Evolutionary conservation across 129 eudicot species (phyloP).

Genomic region (Artemisia tridentata): DNA sequence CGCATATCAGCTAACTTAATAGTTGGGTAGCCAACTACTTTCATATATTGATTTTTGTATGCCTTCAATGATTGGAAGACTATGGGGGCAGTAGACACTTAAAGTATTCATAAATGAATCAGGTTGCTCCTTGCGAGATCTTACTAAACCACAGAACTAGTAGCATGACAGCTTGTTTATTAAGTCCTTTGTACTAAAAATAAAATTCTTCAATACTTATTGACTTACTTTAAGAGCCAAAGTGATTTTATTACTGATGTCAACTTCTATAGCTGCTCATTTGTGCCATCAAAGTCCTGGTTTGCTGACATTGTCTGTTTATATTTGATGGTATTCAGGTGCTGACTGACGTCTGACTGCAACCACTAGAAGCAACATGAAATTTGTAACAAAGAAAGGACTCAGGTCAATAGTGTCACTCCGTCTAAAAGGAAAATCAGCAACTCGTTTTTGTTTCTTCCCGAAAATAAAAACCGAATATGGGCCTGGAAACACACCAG

Average conservation of each 20-base stretch:
- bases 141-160: conserved; percentile 8
- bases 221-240: background rate
- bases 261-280: background rate
- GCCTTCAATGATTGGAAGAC: too few species aligned
- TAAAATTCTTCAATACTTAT: too few species aligned
- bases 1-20: too few species aligned
- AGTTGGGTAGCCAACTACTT: too few species aligned
- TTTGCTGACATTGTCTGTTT: conserved; percentile 20
- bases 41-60: too few species aligned
- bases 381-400: conserved; percentile 57
- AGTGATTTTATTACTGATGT: background rate
- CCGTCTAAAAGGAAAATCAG: conserved; percentile 60
- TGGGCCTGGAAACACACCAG: conserved; percentile 63
- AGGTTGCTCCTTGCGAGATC: too few species aligned
- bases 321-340: conserved; percentile 36
- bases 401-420: conserved; percentile 59
- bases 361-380: conserved; percentile 46
- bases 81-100: too few species aligned
- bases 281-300: background rate
- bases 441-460: conserved; percentile 58
- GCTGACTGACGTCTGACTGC: conserved; percentile 29
- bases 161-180: background rate
- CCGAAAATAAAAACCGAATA: conserved; percentile 52
- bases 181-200: too few species aligned
- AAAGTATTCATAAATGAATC: too few species aligned